These are phyloP conservation scores for Benincasa hispida DNA, from an alignment of 306 rosid species.

Conservation along the genomic window DNA sequence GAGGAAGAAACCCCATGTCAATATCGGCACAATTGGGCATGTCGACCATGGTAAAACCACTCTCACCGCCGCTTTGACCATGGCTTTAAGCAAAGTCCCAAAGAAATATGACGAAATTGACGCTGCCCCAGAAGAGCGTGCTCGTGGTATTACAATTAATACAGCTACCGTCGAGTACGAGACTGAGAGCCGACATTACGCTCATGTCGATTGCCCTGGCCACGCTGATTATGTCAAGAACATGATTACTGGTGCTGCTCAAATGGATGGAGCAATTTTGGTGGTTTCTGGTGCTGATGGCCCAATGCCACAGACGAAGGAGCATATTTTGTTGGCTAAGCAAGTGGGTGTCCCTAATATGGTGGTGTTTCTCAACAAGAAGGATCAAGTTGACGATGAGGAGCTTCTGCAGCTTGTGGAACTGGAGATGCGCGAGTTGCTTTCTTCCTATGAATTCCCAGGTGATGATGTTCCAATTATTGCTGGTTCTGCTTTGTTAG, in stretches of 20 bases:
- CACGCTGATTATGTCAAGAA: conserved; percentile 34
- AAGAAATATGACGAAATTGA: conserved; percentile 82
- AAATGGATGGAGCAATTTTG: conserved; percentile 34
- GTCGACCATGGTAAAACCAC: conserved; percentile 93
- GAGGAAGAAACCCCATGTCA: conserved; percentile 80
- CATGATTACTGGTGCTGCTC: no score
- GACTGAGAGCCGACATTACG: conserved; percentile 71
- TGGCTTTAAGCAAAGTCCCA: conserved; percentile 58
- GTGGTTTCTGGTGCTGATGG: conserved; percentile 30
- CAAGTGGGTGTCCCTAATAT: conserved; percentile 80
- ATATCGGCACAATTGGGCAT: conserved; percentile 84
- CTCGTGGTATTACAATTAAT: conserved; percentile 84
- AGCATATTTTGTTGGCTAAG: conserved; percentile 66
- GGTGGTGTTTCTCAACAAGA: conserved; percentile 68
- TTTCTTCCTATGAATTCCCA: conserved; percentile 63
- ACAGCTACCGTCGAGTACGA: conserved; percentile 94
- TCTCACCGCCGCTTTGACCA: conserved; percentile 83
- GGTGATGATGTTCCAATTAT: conserved; percentile 75
- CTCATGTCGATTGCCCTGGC: conserved; percentile 36
- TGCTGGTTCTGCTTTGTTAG: conserved; percentile 68
- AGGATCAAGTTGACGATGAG: conserved; percentile 82
- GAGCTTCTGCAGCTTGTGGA: conserved; percentile 76
- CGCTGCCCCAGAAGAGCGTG: conserved; percentile 78
- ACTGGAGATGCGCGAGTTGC: conserved; percentile 71
- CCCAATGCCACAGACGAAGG: conserved; percentile 39